Conservation (phyloP, 2,329 filamentous ascomycete genomes). For the Ophiosphaerella korrae region DNA sequence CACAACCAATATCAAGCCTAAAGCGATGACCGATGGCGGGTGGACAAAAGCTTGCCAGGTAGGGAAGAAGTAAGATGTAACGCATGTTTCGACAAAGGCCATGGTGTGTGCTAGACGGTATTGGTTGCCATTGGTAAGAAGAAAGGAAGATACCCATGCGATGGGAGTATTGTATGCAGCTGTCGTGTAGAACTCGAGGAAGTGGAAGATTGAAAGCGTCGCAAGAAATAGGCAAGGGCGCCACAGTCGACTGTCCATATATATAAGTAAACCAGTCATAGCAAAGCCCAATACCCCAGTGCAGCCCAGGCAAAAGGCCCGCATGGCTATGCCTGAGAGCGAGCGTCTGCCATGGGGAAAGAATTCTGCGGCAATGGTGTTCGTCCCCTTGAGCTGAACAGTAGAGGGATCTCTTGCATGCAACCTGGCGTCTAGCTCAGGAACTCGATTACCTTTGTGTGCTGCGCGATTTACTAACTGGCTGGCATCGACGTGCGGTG, state of each 20-base stretch:
- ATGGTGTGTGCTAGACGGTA: conserved; percentile 83
- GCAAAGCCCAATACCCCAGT: conserved; percentile 43
- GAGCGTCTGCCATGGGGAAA: conserved; percentile 51
- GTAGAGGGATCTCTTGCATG: conserved; percentile 30
- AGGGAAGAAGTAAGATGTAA: conserved; percentile 64
- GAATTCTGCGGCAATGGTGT: conserved; percentile 39
- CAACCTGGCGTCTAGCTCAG: conserved; percentile 32
- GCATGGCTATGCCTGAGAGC: conserved; percentile 53
- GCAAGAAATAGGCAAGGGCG: conserved; percentile 67
- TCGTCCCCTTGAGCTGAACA: conserved; percentile 18
- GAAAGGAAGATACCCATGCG: conserved; percentile 75
- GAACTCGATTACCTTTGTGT: conserved; percentile 29
- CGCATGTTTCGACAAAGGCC: conserved; percentile 73
- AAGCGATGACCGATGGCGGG: conserved; percentile 42
- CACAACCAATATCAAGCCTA: conserved; percentile 68
- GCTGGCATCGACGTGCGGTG: conserved; percentile 34
- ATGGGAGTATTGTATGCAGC: conserved; percentile 79
- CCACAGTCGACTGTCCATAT: conserved; percentile 56
- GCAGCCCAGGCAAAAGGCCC: conserved; percentile 52
- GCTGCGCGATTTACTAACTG: conserved; percentile 32
- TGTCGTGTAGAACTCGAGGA: conserved; percentile 93
- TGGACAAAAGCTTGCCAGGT: conserved; percentile 51
- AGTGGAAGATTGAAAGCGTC: conserved; percentile 82
- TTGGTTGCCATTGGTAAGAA: conserved; percentile 82
- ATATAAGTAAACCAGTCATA: conserved; percentile 33